Base-by-base conservation (phyloP, 768 basidiomycete genomes). In the Pisolithus sp. region DNA sequence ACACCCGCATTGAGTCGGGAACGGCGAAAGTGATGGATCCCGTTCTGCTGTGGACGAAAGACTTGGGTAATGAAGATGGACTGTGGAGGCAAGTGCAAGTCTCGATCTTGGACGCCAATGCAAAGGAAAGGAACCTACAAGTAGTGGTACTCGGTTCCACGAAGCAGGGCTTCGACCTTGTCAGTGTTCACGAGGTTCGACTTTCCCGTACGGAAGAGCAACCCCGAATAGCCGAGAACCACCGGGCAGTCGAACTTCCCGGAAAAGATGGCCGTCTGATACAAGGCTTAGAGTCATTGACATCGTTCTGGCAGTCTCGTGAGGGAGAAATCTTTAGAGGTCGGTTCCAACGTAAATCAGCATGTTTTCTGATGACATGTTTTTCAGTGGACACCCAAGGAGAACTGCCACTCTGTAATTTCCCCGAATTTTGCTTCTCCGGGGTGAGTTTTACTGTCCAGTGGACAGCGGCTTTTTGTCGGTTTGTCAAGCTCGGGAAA, bases 401-500 rank as follows among this genome's bases (percentile, higher is more conserved):
- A n/a, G 17, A 58, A 28, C 51, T 53, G 34, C 57, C 52, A 60
- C 55, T 68, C 18, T 60, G 75, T 13, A 57, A 66, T 1, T 80
- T 91, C 56, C 76, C 79, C 0, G 81, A 82, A 54, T 80, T 83
- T 61, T 91, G 85, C 59, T 64, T 78, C 28, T 72, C 73, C 45
- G 65, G 73, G 0, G 68, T 73, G 37, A 67, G 70, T 38, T 53
- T 31, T 57, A 53, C 49, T 36, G 53, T 17, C 50, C 50, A 34
- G n/a, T 52, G 53, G 23, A 49, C 54, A 49, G 39, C 53, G 46
- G 17, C 50, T 85, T 0, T 78, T 82, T 56, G 62, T 93, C 50
- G 92, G 89, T 0, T 77, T 89, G 1, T 75, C 84, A 2, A 68
- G 73, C 18, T 75, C 77, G 1, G 85, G 86, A 0, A 89, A 86